phyloP scores from a whole-genome alignment of 2,329 filamentous ascomycete species.

The Cryphonectria carpinicola region DNA sequence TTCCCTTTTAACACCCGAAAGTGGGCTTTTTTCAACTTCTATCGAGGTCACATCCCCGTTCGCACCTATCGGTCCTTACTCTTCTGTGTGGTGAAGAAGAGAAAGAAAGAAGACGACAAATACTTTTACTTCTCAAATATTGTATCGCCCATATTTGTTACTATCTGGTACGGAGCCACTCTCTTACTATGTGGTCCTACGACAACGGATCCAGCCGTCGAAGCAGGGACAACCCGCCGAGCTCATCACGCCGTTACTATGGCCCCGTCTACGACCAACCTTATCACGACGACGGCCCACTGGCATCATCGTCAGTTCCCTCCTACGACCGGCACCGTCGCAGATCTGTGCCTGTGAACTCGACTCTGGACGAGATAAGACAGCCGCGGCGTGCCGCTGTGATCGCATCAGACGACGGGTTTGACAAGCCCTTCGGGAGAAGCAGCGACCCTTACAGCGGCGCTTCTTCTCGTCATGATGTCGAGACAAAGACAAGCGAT shows the following conservation, averaged over 20 bases:
- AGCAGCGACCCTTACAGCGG: constrained; percentile 1
- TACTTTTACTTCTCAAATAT: background rate
- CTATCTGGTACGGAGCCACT: background rate
- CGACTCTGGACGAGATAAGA: constrained; percentile 4
- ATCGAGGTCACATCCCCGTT: background rate
- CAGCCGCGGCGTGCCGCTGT: constrained; percentile 20
- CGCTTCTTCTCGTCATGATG: constrained; percentile 23
- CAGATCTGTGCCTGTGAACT: constrained; percentile 18
- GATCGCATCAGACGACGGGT: constrained; percentile 24
- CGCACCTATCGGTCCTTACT: background rate
- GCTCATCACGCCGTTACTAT: constrained; percentile 19
- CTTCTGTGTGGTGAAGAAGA: background rate
- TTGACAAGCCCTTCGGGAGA: constrained; percentile 6
- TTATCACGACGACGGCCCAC: constrained; percentile 13
- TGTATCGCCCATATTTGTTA: background rate
- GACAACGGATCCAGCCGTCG: constrained; percentile 24
- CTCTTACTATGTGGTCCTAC: constrained; percentile 22
- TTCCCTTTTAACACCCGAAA: background rate
- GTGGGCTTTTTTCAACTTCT: background rate
- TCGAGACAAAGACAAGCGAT: constrained; percentile 20
- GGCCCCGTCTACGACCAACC: constrained; percentile 24
- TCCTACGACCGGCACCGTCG: constrained; percentile 25
- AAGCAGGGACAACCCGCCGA: constrained; percentile 21
- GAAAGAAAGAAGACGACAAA: background rate
- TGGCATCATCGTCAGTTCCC: background rate